phyloP scores from a whole-genome alignment of 2,329 filamentous ascomycete genomes.

The Furcasterigmium furcatum region DNA sequence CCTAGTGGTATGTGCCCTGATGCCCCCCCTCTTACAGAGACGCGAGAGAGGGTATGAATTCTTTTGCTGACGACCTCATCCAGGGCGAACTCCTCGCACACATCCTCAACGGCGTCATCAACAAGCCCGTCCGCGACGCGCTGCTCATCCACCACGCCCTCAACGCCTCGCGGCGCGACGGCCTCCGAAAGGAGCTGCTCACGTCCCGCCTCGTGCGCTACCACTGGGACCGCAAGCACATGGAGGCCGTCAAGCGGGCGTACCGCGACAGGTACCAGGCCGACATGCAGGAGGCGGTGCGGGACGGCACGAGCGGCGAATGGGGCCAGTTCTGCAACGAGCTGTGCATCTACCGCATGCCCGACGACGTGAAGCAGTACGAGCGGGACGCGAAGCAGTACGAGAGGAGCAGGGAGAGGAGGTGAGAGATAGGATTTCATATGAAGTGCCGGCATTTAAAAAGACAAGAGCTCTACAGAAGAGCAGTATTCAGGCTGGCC shows the following conservation, averaged over 20 bases:
- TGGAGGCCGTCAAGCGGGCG: conserved; percentile 74
- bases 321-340: conserved; percentile 75
- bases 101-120: conserved; percentile 95
- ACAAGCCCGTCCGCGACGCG: conserved; percentile 89
- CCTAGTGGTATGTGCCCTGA: conserved; percentile 70
- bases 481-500: not conserved
- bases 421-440: not conserved
- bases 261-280: conserved; percentile 75
- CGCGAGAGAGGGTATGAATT: too few relatives aligned
- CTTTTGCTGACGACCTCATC: too few relatives aligned
- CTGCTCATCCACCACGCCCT: conserved; percentile 89
- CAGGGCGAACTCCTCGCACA: conserved; percentile 93
- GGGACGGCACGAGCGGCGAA: conserved; percentile 71
- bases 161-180: conserved; percentile 66
- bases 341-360: conserved; percentile 61
- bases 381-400: conserved; percentile 30
- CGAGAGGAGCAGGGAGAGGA: not conserved
- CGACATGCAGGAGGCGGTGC: conserved; percentile 74
- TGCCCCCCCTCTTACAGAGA: too few relatives aligned
- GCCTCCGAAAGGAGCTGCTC: conserved; percentile 77
- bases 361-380: conserved; percentile 53
- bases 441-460: not conserved
- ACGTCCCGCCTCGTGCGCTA: conserved; percentile 84
- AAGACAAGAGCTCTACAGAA: not conserved
- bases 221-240: conserved; percentile 87